Evolutionary conservation across 2,329 filamentous ascomycete species (phyloP).

Genomic region (Nectriaceae sp.): DNA sequence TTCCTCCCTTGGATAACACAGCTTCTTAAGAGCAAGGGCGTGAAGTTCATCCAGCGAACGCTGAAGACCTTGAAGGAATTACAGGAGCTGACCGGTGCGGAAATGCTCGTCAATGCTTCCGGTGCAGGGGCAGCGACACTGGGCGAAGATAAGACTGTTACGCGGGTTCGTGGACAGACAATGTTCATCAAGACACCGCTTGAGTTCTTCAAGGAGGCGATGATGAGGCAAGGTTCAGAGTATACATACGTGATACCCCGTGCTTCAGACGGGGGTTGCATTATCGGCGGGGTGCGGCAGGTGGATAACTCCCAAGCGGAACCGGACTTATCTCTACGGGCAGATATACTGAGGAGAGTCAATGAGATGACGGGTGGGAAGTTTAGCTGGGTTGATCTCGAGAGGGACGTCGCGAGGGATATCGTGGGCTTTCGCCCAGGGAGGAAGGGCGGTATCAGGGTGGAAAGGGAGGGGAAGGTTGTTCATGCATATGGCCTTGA

Average conservation of each 20-base stretch:
- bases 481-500: conserved; percentile 5
- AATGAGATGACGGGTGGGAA: conserved; percentile 5
- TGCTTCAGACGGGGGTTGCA: conserved; percentile 1
- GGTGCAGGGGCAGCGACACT: conserved; percentile 1
- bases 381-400: not conserved
- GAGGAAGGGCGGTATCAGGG: conserved; percentile 1
- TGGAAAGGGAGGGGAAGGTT: conserved; percentile 1
- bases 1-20: conserved; percentile 1
- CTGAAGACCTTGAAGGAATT: not conserved
- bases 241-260: conserved; percentile 8
- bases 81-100: not conserved
- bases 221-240: conserved; percentile 3
- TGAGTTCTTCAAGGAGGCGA: not conserved
- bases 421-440: conserved; percentile 6
- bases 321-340: not conserved
- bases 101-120: not conserved
- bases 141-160: not conserved
- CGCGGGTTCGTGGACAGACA: conserved; percentile 2
- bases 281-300: conserved; percentile 6
- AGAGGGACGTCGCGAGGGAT: conserved; percentile 1
- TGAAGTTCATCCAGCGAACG: not conserved
- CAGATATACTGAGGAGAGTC: conserved; percentile 4
- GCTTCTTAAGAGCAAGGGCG: not conserved
- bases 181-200: conserved; percentile 6
- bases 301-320: not conserved